phyloP scores from a whole-genome alignment of 2,329 filamentous ascomycete genomes.

The Chaetomiaceae sp. region DNA sequence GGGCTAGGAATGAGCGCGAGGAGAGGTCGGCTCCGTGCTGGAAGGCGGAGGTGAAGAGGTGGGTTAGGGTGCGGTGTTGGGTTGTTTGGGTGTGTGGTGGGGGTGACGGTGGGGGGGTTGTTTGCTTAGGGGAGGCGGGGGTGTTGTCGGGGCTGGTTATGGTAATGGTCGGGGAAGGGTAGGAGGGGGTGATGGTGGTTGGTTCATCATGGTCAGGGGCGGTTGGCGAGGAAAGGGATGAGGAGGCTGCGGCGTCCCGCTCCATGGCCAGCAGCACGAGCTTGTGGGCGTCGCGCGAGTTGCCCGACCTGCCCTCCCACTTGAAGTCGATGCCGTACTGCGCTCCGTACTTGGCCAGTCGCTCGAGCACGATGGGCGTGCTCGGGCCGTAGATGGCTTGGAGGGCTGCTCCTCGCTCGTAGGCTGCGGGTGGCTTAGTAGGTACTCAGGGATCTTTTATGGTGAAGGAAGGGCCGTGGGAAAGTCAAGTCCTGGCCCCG shows the following conservation, averaged over 20 bases:
- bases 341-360: constrained; percentile 32
- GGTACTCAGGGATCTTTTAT: not conserved
- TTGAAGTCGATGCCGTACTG: constrained; percentile 38
- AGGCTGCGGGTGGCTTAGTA: not conserved
- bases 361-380: constrained; percentile 30
- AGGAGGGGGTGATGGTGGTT: not conserved
- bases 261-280: constrained; percentile 40
- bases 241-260: not conserved
- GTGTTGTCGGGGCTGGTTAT: constrained; percentile 4
- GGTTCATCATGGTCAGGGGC: not conserved
- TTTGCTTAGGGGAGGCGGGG: constrained; percentile 10
- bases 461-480: no score
- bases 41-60: constrained; percentile 41
- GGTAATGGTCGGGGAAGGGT: not conserved
- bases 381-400: constrained; percentile 28
- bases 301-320: constrained; percentile 41
- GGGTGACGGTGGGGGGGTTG: not conserved
- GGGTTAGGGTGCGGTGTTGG: not conserved
- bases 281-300: constrained; percentile 43
- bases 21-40: constrained; percentile 39
- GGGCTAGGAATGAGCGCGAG: constrained; percentile 36
- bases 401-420: constrained; percentile 21
- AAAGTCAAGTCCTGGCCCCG: no score
- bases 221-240: not conserved
- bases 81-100: not conserved